Evolutionary conservation across 306 rosid species (phyloP).

Genomic region (Crotalaria pallida): DNA sequence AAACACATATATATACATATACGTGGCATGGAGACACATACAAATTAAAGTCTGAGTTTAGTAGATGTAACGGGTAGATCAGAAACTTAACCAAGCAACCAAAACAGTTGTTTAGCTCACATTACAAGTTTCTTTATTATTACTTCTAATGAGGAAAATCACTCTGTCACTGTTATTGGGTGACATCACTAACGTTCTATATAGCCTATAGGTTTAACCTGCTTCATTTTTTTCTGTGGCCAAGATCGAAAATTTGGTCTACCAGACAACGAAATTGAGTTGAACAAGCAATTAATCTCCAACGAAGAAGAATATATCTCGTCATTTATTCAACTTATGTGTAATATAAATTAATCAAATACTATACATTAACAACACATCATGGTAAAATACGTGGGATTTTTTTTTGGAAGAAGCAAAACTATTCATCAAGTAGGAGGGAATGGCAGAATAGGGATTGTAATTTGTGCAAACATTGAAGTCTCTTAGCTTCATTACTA

Average conservation of each 20-base stretch:
- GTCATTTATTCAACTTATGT: too few species aligned
- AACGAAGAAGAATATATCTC: slow-evolving; percentile 30
- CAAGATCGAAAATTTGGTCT: slow-evolving; percentile 34
- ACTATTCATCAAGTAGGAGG: too few species aligned
- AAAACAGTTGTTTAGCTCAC: slow-evolving; percentile 77
- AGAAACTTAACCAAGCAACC: slow-evolving; percentile 64
- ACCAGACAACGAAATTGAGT: slow-evolving; percentile 49
- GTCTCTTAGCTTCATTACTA: too few species aligned
- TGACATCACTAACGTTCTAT: slow-evolving; percentile 43
- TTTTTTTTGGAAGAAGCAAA: too few species aligned
- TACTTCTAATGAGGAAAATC: slow-evolving; percentile 22
- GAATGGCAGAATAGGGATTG: too few species aligned
- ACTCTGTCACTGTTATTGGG: slow-evolving; percentile 19
- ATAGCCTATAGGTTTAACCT: slow-evolving; percentile 18
- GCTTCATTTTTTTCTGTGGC: slow-evolving; percentile 20
- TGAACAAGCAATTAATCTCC: slow-evolving; percentile 48
- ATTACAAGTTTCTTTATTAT: slow-evolving; percentile 19
- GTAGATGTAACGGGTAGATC: slow-evolving; percentile 76
- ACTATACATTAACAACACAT: too few species aligned
- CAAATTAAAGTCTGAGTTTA: slow-evolving; percentile 69
- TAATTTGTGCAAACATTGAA: too few species aligned
- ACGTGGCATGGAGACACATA: slow-evolving; percentile 35
- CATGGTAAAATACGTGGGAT: too few species aligned
- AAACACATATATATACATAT: not conserved
- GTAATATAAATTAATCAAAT: not conserved